Percentiles rank a stretch among this genome's conserved stretches.
Conservation (phyloP, 2,329 filamentous ascomycete species). For the Apiospora sp. region DNA sequence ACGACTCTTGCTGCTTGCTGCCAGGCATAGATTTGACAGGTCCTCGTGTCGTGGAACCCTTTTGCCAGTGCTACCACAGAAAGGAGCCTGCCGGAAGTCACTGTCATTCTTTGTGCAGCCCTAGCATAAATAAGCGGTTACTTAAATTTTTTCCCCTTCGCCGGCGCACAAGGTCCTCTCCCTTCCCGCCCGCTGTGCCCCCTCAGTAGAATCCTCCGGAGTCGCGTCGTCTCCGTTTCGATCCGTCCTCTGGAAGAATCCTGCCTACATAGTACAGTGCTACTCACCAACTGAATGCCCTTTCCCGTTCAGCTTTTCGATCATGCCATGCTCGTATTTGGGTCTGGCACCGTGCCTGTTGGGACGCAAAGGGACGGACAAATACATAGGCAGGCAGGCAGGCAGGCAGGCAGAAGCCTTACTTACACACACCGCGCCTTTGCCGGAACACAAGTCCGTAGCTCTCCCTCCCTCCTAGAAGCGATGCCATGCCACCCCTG, state of each 20-base stretch:
- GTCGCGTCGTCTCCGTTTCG: not conserved
- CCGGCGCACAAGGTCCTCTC: not conserved
- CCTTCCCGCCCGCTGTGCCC: not conserved
- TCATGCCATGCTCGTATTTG: not conserved
- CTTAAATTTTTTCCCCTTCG: not conserved
- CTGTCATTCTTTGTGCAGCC: not conserved
- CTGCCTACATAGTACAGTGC: not conserved
- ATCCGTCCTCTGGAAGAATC: not conserved
- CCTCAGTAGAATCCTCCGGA: not conserved
- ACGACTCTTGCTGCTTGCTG: not conserved
- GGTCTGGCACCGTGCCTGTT: not conserved
- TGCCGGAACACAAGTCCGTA: not conserved
- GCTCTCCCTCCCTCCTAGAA: not conserved
- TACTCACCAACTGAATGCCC: not conserved
- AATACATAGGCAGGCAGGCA: not conserved
- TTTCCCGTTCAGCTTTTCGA: not conserved
- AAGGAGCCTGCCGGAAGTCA: not conserved
- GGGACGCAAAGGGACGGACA: not conserved
- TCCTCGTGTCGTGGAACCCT: not conserved
- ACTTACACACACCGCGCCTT: not conserved
- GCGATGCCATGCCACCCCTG: not conserved
- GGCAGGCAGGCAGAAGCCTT: not conserved
- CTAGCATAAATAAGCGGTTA: not conserved
- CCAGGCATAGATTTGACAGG: constrained; percentile 8
- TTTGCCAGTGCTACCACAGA: not conserved